phyloP scores from a whole-genome alignment of 345 rosid genomes.

The Euphorbia lathyris region DNA sequence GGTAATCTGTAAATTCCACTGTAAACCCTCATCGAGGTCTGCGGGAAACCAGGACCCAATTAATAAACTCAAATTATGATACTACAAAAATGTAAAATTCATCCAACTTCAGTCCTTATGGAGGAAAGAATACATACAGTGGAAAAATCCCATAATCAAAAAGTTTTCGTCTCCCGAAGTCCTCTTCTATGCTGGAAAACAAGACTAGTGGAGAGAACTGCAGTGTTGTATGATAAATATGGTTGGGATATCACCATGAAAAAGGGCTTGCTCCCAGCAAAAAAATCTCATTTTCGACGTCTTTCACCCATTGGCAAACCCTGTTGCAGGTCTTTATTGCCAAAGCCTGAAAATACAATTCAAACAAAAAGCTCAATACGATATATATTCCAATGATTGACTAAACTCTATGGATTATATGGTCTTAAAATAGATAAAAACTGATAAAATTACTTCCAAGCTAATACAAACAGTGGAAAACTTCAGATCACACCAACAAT shows the following conservation, averaged over 20 bases:
- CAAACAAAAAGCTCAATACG: background rate
- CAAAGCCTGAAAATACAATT: slow-evolving; percentile 49
- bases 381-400: background rate
- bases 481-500: background rate
- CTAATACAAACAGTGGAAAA: background rate
- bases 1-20: no score
- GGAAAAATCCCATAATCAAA: background rate
- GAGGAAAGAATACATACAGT: background rate
- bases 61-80: background rate
- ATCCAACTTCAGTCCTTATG: background rate
- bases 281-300: slow-evolving; percentile 91
- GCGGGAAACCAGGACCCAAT: background rate
- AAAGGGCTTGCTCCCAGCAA: slow-evolving; percentile 96
- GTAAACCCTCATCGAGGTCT: no score
- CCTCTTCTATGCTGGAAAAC: background rate
- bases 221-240: slow-evolving; percentile 19
- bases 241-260: slow-evolving; percentile 73
- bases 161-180: background rate
- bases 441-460: no score
- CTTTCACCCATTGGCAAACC: slow-evolving; percentile 92
- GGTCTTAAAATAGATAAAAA: background rate
- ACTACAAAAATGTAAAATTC: background rate
- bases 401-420: background rate
- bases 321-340: slow-evolving; percentile 92
- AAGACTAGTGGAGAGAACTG: background rate